Percentiles rank a stretch among this genome's conserved stretches.
These are phyloP conservation scores for Penicillium manginii DNA, from an alignment of 495 filamentous ascomycete genomes.

Conservation along the genomic window DNA sequence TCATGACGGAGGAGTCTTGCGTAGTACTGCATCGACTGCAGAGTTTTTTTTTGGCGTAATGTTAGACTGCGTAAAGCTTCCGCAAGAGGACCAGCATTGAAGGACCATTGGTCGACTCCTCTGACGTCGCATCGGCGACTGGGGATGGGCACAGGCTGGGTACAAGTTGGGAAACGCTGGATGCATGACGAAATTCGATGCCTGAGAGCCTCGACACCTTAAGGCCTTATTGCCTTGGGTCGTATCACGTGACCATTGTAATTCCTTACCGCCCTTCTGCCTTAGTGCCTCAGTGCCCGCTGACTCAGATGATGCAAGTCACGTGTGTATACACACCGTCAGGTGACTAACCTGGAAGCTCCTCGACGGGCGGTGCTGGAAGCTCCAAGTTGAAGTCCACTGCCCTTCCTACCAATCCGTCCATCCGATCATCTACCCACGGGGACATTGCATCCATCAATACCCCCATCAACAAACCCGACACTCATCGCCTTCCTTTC, in stretches of 20 bases:
- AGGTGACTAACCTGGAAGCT: conserved; percentile 41
- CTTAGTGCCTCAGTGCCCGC: conserved; percentile 8
- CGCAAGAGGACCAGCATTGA: neutral
- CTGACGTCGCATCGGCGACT: conserved; percentile 1
- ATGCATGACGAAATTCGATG: neutral
- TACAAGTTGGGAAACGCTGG: neutral
- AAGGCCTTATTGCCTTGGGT: neutral
- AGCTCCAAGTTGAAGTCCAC: conserved; percentile 29
- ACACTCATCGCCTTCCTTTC: neutral
- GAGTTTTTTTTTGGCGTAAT: neutral
- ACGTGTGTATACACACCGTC: conserved; percentile 29
- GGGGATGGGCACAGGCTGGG: neutral
- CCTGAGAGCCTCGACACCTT: conserved; percentile 26
- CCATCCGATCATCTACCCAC: conserved; percentile 14
- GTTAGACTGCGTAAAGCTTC: too few species aligned
- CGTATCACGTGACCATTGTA: conserved; percentile 19
- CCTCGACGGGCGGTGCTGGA: conserved; percentile 31
- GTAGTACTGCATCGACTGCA: neutral
- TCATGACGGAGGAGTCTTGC: neutral
- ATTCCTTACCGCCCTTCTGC: neutral
- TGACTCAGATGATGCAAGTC: conserved; percentile 19
- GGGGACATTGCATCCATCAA: conserved; percentile 5
- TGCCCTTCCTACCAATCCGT: conserved; percentile 20
- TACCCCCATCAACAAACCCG: neutral
- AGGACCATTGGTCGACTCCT: neutral